Evolutionary conservation across 495 filamentous ascomycete genomes (phyloP), one percentile per base, ranked within the genome.

Genomic region (Penicillium chermesinum): DNA sequence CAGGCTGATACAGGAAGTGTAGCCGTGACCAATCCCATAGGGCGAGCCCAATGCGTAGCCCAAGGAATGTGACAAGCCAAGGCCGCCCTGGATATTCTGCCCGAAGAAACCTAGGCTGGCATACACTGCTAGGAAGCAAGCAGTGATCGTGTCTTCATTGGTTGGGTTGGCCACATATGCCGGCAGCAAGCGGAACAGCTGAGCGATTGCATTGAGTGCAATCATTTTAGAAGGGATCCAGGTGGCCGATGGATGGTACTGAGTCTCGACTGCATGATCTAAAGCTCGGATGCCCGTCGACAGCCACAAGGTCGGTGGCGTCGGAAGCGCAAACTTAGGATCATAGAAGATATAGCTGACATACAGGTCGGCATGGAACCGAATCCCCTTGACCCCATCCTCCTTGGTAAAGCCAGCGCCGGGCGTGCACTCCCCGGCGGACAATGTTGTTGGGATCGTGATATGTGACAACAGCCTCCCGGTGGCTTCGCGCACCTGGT

Each of bases 371-470:
- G 25, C 4, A 10, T 30, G 25, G 25, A 30, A 30, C 25, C 4
- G 25, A 10, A 30, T 30, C 5, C 25, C 25, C 37, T 19, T 39
- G 5, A 39, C 15, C 9, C 37, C 37, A 19, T 39, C 37, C 18
- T 15, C 37, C 2, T 16, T n/a, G 3, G 37, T 39, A 10, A 39
- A 39, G 13, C 37, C 37, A 4, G n/a, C 37, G 0, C 9, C 37
- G 12, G 37, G 37, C 6, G 37, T 39, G 18, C 37, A 39, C 9
- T 39, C 37, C 9, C 37, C 37, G 12, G 37, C 37, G 12, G 37
- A 19, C 10, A 39, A 39, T 39, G 37, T 39, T 15, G 37, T 39
- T 19, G 37, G 37, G 37, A 39, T 39, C 10, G 37, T 39, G 16
- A 39, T 39, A 16, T 39, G 37, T 10, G 37, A 39, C 12, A 39